Conservation (phyloP, 768 basidiomycete genomes). For the Tylopilus balloui region DNA sequence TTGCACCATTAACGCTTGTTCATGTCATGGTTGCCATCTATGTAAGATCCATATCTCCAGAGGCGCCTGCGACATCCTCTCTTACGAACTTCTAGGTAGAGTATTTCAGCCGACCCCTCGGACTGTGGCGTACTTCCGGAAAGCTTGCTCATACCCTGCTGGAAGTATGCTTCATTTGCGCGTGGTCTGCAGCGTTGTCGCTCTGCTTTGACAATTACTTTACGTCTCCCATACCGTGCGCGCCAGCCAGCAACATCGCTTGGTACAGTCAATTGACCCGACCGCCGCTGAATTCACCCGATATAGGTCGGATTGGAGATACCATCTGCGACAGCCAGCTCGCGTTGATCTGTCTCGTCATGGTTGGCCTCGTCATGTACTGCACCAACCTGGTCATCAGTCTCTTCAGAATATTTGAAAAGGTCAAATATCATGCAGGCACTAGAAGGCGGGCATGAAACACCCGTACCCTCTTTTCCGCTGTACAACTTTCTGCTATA, state of each 20-base stretch:
- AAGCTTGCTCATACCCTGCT: conserved; percentile 84
- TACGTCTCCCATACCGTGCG: conserved; percentile 79
- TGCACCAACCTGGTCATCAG: conserved; percentile 82
- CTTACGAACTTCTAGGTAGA: conserved; percentile 56
- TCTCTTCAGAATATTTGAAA: conserved; percentile 83
- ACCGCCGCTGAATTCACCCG: conserved; percentile 19
- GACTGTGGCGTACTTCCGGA: conserved; percentile 85
- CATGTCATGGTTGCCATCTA: conserved; percentile 87
- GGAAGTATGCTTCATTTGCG: conserved; percentile 87
- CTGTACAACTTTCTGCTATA: neutral
- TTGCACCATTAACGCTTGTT: conserved; percentile 74
- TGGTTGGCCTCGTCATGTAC: conserved; percentile 73
- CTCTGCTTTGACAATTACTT: conserved; percentile 91
- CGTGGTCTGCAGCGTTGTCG: conserved; percentile 88
- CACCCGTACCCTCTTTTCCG: neutral
- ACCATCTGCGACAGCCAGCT: conserved; percentile 71
- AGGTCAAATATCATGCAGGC: conserved; percentile 70
- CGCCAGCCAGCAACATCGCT: conserved; percentile 48
- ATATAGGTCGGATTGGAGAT: conserved; percentile 47
- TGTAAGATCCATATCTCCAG: conserved; percentile 41
- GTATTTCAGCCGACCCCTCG: conserved; percentile 88
- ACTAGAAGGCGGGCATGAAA: conserved; percentile 22
- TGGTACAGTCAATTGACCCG: conserved; percentile 76
- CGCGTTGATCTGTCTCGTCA: conserved; percentile 72
- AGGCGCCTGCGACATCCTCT: conserved; percentile 7